Evolutionary conservation across 2,329 filamentous ascomycete genomes (phyloP).

Genomic region (Ophiostoma sp.): DNA sequence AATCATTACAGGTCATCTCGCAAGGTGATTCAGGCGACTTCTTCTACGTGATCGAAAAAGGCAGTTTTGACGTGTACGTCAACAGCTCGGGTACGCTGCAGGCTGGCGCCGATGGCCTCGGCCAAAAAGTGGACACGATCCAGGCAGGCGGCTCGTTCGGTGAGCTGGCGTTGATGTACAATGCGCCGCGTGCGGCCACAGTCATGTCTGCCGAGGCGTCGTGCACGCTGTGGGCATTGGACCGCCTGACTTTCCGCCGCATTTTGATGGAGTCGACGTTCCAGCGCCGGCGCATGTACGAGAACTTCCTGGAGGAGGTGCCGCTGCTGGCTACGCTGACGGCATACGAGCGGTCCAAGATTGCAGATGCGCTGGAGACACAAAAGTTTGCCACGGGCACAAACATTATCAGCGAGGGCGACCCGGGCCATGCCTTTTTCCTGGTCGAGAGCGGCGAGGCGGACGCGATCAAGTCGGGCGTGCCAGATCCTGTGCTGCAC

Average conservation of each 20-base stretch:
- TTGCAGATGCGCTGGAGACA: constrained; percentile 91
- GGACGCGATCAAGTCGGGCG: constrained; percentile 75
- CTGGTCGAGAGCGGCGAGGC: constrained; percentile 83
- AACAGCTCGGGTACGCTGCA: constrained; percentile 72
- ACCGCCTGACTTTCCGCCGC: constrained; percentile 92
- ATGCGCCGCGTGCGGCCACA: constrained; percentile 90
- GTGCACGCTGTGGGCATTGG: constrained; percentile 87
- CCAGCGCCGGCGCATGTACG: constrained; percentile 91
- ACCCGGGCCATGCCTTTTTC: constrained; percentile 87
- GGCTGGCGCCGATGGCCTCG: constrained; percentile 74
- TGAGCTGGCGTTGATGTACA: constrained; percentile 97
- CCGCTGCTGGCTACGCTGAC: constrained; percentile 77
- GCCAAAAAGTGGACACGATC: constrained; percentile 73
- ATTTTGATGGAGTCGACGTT: constrained; percentile 99
- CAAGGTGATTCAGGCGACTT: constrained; percentile 95
- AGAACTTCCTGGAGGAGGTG: constrained; percentile 92
- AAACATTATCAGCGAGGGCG: constrained; percentile 86
- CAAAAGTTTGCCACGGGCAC: constrained; percentile 74
- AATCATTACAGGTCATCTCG: constrained; percentile 66
- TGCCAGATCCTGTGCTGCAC: constrained; percentile 63
- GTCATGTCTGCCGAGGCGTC: constrained; percentile 74
- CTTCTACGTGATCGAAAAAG: constrained; percentile 95
- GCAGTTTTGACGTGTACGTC: constrained; percentile 85
- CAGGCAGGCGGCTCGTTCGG: constrained; percentile 90
- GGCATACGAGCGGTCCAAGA: constrained; percentile 91